Evolutionary conservation across 2,329 filamentous ascomycete species (phyloP), one percentile per base, ranked within the genome.

Genomic region (Dactylellina sp.): DNA sequence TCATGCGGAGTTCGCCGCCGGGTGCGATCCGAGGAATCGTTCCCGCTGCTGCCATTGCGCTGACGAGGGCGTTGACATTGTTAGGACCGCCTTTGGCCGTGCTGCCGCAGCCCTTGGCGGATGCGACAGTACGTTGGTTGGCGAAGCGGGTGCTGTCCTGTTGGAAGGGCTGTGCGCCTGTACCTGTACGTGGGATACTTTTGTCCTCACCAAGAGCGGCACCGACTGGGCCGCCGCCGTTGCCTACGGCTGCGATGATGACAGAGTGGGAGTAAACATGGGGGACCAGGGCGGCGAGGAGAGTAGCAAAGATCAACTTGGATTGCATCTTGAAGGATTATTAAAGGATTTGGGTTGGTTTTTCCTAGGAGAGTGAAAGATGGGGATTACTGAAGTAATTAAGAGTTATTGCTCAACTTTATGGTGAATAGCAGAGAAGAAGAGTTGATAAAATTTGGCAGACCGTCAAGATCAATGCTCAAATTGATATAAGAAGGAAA

Each of bases 1-100:
- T 89, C 83, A 90, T 89, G 76, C 82, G 81, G 71, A 90, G 77
- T 65, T 83, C 77, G 62, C 88, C 88, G 50, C 88, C 88, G 0
- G 82, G 77, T 6, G 82, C 83, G 77, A 90, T 81, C 81, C 89
- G 87, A 9, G 88, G 87, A 22, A 90, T 70, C 25, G 28, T 39
- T 5, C 35, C 35, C 9, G 37, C 35, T 2, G 57, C 44, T 7
- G 61, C 62, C 57, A 75, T 76, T 2, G 62, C 56, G 25, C 46
- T 44, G 14, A 40, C 50, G n/a, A 46, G 56, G 7, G 49, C 24
- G 22, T 47, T 14, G 76, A 87, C 79, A 71, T 86, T 80, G 81
- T 89, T 89, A 81, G 81, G 80, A 64, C 87, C 88, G 61, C 79
- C 84, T n/a, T 80, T 84, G 59, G 88, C 79, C 9, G 87, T 89